These are phyloP conservation scores for Hydrangea macrophylla DNA, from an alignment of 148 eudicot species.

Conservation along the genomic window DNA sequence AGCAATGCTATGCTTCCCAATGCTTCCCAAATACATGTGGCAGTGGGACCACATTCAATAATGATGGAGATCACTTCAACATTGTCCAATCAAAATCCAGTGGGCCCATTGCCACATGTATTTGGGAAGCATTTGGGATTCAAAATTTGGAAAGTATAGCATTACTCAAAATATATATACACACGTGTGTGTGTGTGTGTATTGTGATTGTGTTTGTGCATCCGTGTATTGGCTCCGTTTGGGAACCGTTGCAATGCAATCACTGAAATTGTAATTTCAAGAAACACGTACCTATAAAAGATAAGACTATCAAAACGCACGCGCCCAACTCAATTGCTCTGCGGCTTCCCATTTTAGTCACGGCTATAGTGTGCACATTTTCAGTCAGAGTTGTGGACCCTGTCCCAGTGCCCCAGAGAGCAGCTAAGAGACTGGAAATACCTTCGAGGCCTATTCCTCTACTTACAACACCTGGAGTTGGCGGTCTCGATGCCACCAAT, in stretches of 20 bases:
- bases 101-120: too few species aligned
- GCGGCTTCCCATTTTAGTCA: constrained; percentile 98
- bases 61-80: too few species aligned
- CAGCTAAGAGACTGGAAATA: constrained; percentile 80
- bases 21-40: too few species aligned
- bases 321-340: constrained; percentile 93
- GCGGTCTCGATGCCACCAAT: constrained; percentile 96
- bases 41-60: too few species aligned
- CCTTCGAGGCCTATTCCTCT: constrained; percentile 98
- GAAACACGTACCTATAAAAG: constrained; percentile 65
- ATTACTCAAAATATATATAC: too few species aligned
- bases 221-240: neutral
- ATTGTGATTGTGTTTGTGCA: too few species aligned
- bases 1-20: too few species aligned
- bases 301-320: constrained; percentile 62
- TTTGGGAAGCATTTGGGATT: too few species aligned
- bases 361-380: constrained; percentile 95
- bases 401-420: constrained; percentile 96
- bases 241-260: neutral
- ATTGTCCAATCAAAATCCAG: too few species aligned
- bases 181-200: too few species aligned
- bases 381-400: constrained; percentile 90
- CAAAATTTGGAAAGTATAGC: too few species aligned
- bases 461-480: constrained; percentile 86
- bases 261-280: neutral